Conservation (phyloP, 139 green algal genomes). For the Chlamydomonas sp. region DNA sequence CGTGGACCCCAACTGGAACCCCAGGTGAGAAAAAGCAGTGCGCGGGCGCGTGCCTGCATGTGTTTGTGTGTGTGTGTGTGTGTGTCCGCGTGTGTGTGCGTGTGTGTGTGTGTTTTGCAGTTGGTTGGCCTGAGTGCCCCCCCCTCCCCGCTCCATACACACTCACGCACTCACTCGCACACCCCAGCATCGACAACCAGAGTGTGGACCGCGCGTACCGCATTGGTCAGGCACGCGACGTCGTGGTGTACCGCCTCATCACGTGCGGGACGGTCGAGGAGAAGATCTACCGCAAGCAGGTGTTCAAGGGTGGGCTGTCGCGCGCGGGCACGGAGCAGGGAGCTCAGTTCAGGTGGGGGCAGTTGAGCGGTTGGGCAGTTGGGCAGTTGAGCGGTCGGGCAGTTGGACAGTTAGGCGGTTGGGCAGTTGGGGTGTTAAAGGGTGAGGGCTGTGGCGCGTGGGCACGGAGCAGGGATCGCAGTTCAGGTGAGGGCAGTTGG, state of each 20-base stretch:
- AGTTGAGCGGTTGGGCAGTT: not conserved
- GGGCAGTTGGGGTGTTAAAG: not conserved
- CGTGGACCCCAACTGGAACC: slow-evolving; percentile 62
- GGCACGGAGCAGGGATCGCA: not conserved
- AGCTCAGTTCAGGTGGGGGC: slow-evolving; percentile 55
- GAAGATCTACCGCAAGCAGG: slow-evolving; percentile 83
- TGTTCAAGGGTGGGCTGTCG: slow-evolving; percentile 75
- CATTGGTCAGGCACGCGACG: slow-evolving; percentile 62
- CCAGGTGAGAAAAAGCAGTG: too few species aligned
- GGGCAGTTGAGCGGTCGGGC: too few species aligned
- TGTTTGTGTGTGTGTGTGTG: too few species aligned
- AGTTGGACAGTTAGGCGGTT: too few species aligned
- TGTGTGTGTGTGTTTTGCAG: too few species aligned
- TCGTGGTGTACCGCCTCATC: slow-evolving; percentile 82
- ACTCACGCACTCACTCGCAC: slow-evolving; percentile 31
- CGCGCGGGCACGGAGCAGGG: slow-evolving; percentile 67
- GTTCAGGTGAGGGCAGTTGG: not conserved
- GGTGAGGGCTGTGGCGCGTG: slow-evolving; percentile 49
- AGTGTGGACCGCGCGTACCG: slow-evolving; percentile 78
- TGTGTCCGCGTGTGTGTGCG: too few species aligned
- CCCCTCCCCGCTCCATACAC: not conserved
- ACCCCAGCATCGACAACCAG: too few species aligned
- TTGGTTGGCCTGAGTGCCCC: not conserved
- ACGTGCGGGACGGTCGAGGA: slow-evolving; percentile 86
- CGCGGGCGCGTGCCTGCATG: too few species aligned